Percentiles rank a stretch among this genome's conserved stretches.
These are phyloP conservation scores for Lagenidium sp. DNA, from an alignment of 352 stramenopile species.

Conservation along the genomic window DNA sequence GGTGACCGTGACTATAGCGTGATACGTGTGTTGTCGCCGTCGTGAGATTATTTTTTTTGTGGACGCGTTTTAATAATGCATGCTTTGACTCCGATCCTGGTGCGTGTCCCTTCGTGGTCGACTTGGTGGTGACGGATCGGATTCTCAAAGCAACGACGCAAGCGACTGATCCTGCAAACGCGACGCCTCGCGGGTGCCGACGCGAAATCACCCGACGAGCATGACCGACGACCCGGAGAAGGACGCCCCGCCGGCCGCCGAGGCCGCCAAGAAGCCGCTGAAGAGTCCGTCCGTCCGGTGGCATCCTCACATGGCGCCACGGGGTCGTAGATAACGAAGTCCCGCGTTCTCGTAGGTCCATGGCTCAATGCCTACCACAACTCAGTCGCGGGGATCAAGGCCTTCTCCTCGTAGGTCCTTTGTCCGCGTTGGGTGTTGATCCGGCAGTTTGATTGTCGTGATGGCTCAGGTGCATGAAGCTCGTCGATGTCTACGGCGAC, in stretches of 20 bases:
- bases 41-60: no score
- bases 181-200: not conserved
- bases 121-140: not conserved
- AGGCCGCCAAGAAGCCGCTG: conserved; percentile 9
- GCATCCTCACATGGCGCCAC: not conserved
- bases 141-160: not conserved
- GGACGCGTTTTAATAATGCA: no score
- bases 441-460: no score
- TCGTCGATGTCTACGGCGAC: conserved; percentile 80
- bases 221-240: conserved; percentile 18
- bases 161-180: not conserved
- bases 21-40: no score
- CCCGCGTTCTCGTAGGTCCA: conserved; percentile 20
- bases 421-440: no score
- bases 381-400: conserved; percentile 83
- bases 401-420: conserved; percentile 43
- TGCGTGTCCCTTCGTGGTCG: not conserved
- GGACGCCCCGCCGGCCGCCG: not conserved
- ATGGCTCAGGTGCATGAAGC: conserved; percentile 52
- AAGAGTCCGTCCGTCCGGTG: conserved; percentile 6
- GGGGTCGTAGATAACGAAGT: not conserved
- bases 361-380: conserved; percentile 89
- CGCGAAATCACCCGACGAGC: not conserved
- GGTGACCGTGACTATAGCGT: not conserved
- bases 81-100: not conserved